Evolutionary conservation across 805 yeast genomes (phyloP), one percentile per base, ranked within the genome.

Genomic region (Saturnispora bothae): DNA sequence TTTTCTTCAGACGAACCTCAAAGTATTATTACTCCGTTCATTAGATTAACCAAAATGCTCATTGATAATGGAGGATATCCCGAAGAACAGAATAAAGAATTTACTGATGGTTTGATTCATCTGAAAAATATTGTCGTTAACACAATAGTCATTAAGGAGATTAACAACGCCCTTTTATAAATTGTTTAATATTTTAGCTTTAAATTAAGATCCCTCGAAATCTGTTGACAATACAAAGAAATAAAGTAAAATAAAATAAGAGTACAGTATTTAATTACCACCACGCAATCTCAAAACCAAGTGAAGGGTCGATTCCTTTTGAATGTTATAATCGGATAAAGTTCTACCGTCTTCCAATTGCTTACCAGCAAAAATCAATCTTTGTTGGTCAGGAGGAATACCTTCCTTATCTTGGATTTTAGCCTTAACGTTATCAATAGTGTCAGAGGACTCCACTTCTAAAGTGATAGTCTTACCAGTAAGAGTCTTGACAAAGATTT

Each of bases 331-430:
- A 71, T 88, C 96, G 50, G 95, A 80, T 49, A 88, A 71, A 48
- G 96, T 88, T 76, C 96, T 83, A 53, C 96, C 96, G 49, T 83
- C 92, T 69, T 85, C 95, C 64, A 86, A 78, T 71, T 84, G 95
- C 75, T 85, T 86, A 76, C 96, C 96, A 56, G 96, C 96, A 59
- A 86, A 88, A 71, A 88, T 85, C 58, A 86, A 77, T 71, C 96
- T 80, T 71, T 88, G 96, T 67, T 86, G 95, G 68, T 85, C 96
- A 54, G 95, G 95, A 64, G 96, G 96, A 57, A 86, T 85, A 60
- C 96, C 96, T 66, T 86, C 95, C 71, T 83, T 85, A 73, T 85
- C 96, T 74, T 84, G 95, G 62, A 88, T 86, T 76, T 86, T 86
- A 57, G 94, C 72, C 75, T 85, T 88, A 71, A 88, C 96, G 59